Evolutionary conservation across 2,329 filamentous ascomycete genomes (phyloP).

Genomic region (Cercospora nicotianae): DNA sequence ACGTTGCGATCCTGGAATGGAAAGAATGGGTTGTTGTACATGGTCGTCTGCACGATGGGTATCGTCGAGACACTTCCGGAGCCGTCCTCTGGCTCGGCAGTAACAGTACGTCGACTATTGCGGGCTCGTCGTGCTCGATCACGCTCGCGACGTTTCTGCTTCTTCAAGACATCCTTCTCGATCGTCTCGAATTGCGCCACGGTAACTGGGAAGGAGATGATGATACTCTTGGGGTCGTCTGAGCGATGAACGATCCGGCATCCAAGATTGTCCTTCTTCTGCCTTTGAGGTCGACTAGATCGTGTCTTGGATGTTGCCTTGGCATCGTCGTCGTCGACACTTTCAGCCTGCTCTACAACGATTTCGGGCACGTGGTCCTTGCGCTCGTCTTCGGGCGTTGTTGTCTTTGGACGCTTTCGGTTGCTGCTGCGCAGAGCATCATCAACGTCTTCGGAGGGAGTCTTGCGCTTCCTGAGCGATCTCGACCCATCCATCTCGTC

Average conservation of each 20-base stretch:
- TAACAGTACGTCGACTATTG: slow-evolving; percentile 48
- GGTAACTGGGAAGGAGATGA: slow-evolving; percentile 51
- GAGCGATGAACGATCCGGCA: slow-evolving; percentile 34
- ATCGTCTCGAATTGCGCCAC: slow-evolving; percentile 40
- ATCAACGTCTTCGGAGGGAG: slow-evolving; percentile 63
- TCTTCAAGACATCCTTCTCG: slow-evolving; percentile 51
- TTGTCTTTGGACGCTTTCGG: slow-evolving; percentile 46
- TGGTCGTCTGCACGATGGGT: slow-evolving; percentile 60
- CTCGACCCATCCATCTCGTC: slow-evolving; percentile 75
- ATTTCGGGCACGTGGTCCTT: slow-evolving; percentile 8
- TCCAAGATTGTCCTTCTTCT: slow-evolving; percentile 43
- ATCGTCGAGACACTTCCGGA: slow-evolving; percentile 45
- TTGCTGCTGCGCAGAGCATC: slow-evolving; percentile 39
- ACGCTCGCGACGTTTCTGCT: slow-evolving; percentile 50
- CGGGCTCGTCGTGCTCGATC: slow-evolving; percentile 42
- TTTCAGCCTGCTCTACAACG: slow-evolving; percentile 23
- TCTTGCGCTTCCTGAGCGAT: slow-evolving; percentile 76
- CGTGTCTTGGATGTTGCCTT: slow-evolving; percentile 36
- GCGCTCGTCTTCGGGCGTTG: slow-evolving; percentile 34
- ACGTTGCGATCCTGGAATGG: slow-evolving; percentile 86
- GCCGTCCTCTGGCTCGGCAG: slow-evolving; percentile 43
- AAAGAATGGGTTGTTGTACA: slow-evolving; percentile 77
- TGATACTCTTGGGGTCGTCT: slow-evolving; percentile 47
- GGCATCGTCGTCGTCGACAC: slow-evolving; percentile 28
- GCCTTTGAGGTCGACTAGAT: slow-evolving; percentile 56